Evolutionary conservation across 2,329 filamentous ascomycete genomes (phyloP).

Genomic region (Cladosporium sp.): DNA sequence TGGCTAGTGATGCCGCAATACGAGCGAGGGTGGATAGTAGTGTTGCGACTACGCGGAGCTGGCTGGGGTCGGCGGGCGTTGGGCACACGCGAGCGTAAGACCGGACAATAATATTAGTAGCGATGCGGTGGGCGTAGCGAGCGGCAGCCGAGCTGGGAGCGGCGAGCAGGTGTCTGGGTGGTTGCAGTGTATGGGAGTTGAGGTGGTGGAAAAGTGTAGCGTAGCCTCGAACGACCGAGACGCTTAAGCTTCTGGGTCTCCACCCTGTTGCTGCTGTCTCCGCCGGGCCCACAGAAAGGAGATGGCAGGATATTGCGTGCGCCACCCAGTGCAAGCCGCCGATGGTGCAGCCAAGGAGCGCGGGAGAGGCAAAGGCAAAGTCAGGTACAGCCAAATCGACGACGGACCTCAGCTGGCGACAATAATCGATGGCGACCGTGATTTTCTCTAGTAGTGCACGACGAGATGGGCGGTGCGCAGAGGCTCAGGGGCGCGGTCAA

Average conservation of each 20-base stretch:
- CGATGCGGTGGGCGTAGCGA: neutral
- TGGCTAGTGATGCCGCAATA: conserved; percentile 12
- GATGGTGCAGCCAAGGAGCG: no score
- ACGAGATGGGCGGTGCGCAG: no score
- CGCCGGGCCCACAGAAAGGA: conserved; percentile 1
- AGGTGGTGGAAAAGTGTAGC: neutral
- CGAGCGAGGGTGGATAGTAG: conserved; percentile 7
- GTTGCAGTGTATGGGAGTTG: neutral
- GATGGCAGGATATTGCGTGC: conserved; percentile 4
- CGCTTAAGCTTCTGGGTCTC: neutral
- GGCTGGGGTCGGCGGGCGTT: neutral
- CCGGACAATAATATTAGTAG: neutral
- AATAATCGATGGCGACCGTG: no score
- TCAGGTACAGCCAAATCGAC: no score
- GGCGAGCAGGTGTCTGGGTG: neutral
- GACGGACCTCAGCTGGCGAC: no score
- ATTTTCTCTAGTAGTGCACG: no score
- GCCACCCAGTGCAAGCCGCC: neutral
- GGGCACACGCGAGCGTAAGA: conserved; percentile 3
- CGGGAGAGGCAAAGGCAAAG: no score
- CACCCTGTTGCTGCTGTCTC: neutral
- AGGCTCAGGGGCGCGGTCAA: no score
- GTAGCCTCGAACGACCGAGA: neutral
- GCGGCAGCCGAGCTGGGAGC: neutral
- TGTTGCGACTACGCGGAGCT: neutral